Conservation (phyloP, 176 grass and related monocot species). For the Aegilops longissima region DNA sequence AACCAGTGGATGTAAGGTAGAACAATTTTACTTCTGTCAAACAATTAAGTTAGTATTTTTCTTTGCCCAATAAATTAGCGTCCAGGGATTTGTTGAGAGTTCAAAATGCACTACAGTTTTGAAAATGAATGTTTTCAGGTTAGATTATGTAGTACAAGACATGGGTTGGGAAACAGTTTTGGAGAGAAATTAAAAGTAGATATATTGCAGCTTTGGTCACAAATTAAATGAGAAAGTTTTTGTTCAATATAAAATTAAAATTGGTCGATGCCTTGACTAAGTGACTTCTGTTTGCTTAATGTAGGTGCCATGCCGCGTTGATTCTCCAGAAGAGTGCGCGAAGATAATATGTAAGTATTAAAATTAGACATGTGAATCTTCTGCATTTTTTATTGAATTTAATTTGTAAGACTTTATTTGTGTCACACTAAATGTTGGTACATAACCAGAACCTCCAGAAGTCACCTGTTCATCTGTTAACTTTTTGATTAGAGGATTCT, state of each 20-base stretch:
- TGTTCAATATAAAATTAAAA: background rate
- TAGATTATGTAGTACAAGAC: background rate
- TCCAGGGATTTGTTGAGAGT: background rate
- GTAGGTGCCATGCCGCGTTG: slow-evolving; percentile 72
- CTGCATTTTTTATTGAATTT: background rate
- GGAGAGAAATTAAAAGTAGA: background rate
- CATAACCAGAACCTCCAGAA: background rate
- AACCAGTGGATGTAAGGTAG: slow-evolving; percentile 80
- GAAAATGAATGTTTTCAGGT: background rate
- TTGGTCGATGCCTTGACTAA: background rate
- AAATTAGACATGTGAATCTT: background rate
- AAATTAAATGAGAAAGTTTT: background rate
- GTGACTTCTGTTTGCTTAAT: slow-evolving; percentile 16
- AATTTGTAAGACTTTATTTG: background rate
- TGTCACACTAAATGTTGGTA: background rate
- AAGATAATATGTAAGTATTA: slow-evolving; percentile 70
- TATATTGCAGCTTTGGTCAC: background rate
- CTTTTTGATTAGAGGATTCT: background rate
- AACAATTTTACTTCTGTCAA: slow-evolving; percentile 11
- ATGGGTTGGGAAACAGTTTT: background rate
- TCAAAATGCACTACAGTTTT: background rate
- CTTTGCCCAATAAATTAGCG: background rate
- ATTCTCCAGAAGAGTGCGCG: slow-evolving; percentile 86
- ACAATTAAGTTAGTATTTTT: background rate
- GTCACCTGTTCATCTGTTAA: background rate